These are phyloP conservation scores for Rhizophagus prolifer DNA, from an alignment of 192 early-diverging fungal genomes.

Conservation along the genomic window DNA sequence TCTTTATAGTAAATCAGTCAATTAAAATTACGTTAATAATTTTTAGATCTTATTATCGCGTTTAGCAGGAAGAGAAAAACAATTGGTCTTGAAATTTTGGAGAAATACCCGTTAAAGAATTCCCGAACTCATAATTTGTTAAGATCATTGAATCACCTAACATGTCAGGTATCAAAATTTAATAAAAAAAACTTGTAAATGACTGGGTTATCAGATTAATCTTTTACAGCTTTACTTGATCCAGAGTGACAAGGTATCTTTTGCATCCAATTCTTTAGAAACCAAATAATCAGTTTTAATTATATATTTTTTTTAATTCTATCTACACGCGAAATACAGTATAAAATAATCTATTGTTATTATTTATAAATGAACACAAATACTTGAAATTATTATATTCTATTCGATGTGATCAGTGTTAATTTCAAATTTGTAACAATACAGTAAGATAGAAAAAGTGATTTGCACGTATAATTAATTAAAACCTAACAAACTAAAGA, in stretches of 20 bases:
- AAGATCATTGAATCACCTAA: no score
- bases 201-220: no score
- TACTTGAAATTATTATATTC: background rate
- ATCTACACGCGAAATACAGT: no score
- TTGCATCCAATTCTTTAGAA: no score
- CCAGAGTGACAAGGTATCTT: no score
- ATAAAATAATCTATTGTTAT: background rate
- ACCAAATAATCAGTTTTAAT: no score
- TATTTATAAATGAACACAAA: background rate
- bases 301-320: no score
- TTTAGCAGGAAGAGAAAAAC: constrained; percentile 55
- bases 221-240: no score
- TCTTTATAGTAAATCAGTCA: background rate
- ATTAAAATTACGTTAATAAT: background rate
- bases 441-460: background rate
- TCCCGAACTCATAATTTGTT: no score
- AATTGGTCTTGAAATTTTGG: constrained; percentile 54
- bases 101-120: background rate
- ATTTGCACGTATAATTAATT: background rate
- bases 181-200: no score
- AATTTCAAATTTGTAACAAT: background rate
- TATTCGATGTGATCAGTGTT: background rate
- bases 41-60: constrained; percentile 46
- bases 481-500: background rate
- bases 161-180: no score